Evolutionary conservation across 441 rosid species (phyloP).

Genomic region (Erodium moschatum): DNA sequence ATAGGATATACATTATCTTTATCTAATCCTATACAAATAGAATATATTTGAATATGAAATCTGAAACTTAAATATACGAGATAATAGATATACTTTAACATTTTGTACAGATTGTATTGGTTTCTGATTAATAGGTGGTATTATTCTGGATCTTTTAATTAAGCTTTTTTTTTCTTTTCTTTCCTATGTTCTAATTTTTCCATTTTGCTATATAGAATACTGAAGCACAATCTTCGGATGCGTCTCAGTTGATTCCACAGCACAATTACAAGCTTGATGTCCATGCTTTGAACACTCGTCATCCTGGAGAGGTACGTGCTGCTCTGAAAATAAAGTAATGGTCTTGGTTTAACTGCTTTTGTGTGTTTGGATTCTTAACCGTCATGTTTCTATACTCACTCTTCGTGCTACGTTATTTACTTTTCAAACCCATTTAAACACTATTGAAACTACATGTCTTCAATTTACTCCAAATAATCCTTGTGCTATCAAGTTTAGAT

Average conservation of each 20-base stretch:
- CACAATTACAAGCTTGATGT: constrained; percentile 96
- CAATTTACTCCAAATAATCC: not conserved
- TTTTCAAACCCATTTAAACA: no score
- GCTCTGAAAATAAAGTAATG: not conserved
- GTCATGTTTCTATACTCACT: not conserved
- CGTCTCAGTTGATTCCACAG: constrained; percentile 77
- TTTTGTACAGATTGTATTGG: not conserved
- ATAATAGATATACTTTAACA: no score
- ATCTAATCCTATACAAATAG: no score
- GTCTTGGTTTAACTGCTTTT: not conserved
- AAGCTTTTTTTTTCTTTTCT: not conserved
- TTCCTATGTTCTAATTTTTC: constrained; percentile 14
- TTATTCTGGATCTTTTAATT: not conserved
- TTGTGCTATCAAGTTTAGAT: not conserved
- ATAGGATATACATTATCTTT: no score
- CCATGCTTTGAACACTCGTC: constrained; percentile 77
- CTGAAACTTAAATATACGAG: no score
- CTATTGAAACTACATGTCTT: not conserved
- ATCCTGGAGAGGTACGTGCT: constrained; percentile 76
- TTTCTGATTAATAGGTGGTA: not conserved
- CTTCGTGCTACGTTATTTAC: no score
- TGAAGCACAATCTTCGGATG: constrained; percentile 68
- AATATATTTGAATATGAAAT: no score
- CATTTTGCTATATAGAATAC: constrained; percentile 48
- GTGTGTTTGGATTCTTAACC: not conserved